These are phyloP conservation scores for Solanum paucissectum DNA, from an alignment of 257 asterid genomes.

Conservation along the genomic window DNA sequence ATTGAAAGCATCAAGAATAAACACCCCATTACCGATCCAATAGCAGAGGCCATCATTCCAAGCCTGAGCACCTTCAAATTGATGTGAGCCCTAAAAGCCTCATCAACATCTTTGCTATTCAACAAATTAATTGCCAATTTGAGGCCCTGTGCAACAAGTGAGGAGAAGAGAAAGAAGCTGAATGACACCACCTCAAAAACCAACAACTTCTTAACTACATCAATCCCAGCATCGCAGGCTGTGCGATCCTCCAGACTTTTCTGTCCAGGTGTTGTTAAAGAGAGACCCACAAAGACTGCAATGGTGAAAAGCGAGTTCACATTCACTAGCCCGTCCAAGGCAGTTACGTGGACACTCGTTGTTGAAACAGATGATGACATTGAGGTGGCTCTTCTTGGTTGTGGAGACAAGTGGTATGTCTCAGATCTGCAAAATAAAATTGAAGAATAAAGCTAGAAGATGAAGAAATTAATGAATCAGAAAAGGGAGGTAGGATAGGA, in stretches of 20 bases:
- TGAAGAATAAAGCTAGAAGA: not conserved
- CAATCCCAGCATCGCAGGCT: slow-evolving; percentile 75
- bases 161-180: slow-evolving; percentile 90
- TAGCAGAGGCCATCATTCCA: slow-evolving; percentile 85
- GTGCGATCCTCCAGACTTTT: slow-evolving; percentile 63
- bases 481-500: not conserved
- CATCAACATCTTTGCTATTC: slow-evolving; percentile 82
- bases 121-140: slow-evolving; percentile 76
- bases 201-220: slow-evolving; percentile 58
- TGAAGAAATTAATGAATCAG: not conserved
- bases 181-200: slow-evolving; percentile 86
- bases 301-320: slow-evolving; percentile 88
- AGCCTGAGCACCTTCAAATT: slow-evolving; percentile 57
- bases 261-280: slow-evolving; percentile 68
- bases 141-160: slow-evolving; percentile 87
- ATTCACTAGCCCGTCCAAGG: slow-evolving; percentile 83
- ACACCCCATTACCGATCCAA: slow-evolving; percentile 92
- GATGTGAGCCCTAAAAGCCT: slow-evolving; percentile 67
- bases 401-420: slow-evolving; percentile 4
- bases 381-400: not conserved
- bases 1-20: slow-evolving; percentile 82
- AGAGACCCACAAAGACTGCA: slow-evolving; percentile 83
- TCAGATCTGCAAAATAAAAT: slow-evolving; percentile 22
- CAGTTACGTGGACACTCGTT: slow-evolving; percentile 88
- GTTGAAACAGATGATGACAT: slow-evolving; percentile 18